Evolutionary conservation across 345 rosid genomes (phyloP).

Genomic region (Laguncularia racemosa): DNA sequence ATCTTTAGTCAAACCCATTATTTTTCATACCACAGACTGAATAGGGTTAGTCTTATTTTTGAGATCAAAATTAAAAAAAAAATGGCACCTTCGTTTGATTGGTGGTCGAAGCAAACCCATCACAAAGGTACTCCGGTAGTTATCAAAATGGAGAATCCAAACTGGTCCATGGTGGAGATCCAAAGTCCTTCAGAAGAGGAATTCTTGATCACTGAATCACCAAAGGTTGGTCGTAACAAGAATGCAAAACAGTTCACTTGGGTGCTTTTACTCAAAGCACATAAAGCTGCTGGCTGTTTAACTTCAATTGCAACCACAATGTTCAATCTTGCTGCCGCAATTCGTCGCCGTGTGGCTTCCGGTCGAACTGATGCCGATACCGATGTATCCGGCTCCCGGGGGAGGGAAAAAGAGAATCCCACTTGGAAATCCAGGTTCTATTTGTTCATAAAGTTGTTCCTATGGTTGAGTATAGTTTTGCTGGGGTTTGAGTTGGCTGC

Average conservation of each 20-base stretch:
- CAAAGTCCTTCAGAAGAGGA: conserved; percentile 75
- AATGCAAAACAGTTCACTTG: conserved; percentile 98
- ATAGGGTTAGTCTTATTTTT: conserved; percentile 2
- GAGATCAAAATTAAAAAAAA: neutral
- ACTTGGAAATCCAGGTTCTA: conserved; percentile 50
- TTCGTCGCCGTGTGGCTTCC: conserved; percentile 66
- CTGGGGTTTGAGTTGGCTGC: conserved; percentile 68
- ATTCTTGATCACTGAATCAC: conserved; percentile 33
- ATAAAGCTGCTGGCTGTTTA: conserved; percentile 88
- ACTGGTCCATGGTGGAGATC: conserved; percentile 96
- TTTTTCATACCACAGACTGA: neutral
- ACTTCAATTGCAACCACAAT: conserved; percentile 69
- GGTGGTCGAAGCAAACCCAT: conserved; percentile 72
- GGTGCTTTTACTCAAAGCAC: conserved; percentile 93
- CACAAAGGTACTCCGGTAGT: conserved; percentile 84
- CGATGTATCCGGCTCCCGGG: conserved; percentile 13
- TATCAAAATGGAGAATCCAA: conserved; percentile 95
- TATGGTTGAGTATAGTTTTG: conserved; percentile 55
- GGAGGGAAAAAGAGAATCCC: conserved; percentile 30
- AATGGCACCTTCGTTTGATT: conserved; percentile 78
- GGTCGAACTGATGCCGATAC: conserved; percentile 64
- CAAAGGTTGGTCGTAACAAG: conserved; percentile 48
- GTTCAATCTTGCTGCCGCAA: conserved; percentile 54
- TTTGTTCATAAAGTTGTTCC: conserved; percentile 58
- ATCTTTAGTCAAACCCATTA: too few relatives aligned